Evolutionary conservation across 164 flowering plant genomes (phyloP), one percentile per base, ranked within the genome.

Genomic region (Brasenia schreberi): DNA sequence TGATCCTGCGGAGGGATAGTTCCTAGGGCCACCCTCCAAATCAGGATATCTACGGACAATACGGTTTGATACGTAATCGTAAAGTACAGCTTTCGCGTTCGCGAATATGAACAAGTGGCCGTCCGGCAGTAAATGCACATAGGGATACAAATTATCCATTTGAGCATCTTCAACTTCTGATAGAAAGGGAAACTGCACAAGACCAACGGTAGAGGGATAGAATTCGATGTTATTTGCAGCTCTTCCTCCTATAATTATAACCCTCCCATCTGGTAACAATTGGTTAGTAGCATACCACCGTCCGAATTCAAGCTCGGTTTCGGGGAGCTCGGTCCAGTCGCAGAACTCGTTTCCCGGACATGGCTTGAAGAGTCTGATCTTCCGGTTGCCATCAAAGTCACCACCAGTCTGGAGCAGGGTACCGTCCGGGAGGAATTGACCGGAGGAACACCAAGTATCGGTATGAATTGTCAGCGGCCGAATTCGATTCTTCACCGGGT

Each of bases 371-470:
- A 72, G 80, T 0, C 94, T 74, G 70, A 94, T 73, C 68, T 83
- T 87, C 12, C 59, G 69, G 6, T 69, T 53, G 5, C 97, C 98
- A 67, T 85, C 90, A 0, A 80, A 42, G 66, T 77, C 86, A 19
- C 98, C 98, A 7, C 98, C 97, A 42, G 97, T 91, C 33, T 94
- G 97, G 5, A 91, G 61, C 45, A 94, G 84, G 1, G 87, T 81
- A 16, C 98, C 96, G 77, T 90, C 91, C 42, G 95, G 87, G 70
- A 91, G 84, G 68, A 91, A 83, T 69, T 83, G 89, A 7, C 97
- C 98, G 68, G 98, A 91, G 7, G 96, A 90, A 85, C 98, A 94
- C 98, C 96, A 94, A 7, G 96, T 85, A 87, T 94, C 96, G 73
- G 98, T 86, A 59, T 69, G 84, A 76, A 94, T 81, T 67, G 62